Percentiles rank a stretch among this genome's conserved stretches.
phyloP scores from a whole-genome alignment of 352 stramenopile species.

The Phytophthora lateralis region DNA sequence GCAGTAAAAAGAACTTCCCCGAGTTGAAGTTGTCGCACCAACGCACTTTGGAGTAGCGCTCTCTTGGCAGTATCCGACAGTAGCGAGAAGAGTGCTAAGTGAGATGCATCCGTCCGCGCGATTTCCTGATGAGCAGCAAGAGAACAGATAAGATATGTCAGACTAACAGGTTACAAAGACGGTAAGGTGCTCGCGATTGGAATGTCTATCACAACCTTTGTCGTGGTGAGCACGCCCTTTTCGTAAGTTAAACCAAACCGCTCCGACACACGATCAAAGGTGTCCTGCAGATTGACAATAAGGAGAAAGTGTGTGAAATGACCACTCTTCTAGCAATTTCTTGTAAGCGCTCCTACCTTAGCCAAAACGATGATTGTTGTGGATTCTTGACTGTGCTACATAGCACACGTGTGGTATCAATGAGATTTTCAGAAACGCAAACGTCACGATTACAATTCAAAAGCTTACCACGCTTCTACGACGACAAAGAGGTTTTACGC shows the following conservation, averaged over 20 bases:
- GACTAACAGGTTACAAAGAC: not conserved
- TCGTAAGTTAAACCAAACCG: constrained; percentile 41
- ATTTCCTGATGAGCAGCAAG: constrained; percentile 32
- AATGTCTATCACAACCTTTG: constrained; percentile 9
- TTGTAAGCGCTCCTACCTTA: constrained; percentile 12
- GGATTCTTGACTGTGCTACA: constrained; percentile 32
- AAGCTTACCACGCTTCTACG: constrained; percentile 47
- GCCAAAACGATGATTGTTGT: constrained; percentile 29
- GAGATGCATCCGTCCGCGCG: constrained; percentile 37
- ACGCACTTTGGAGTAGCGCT: constrained; percentile 36
- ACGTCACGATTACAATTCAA: not conserved
- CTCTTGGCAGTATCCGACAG: constrained; percentile 38
- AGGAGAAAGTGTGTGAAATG: not conserved
- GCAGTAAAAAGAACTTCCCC: constrained; percentile 27
- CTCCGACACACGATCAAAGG: constrained; percentile 28
- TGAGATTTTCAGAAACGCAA: not conserved
- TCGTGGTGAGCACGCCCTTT: constrained; percentile 21
- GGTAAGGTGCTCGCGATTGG: not conserved
- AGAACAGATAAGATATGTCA: not conserved
- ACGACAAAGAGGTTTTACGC: constrained; percentile 13
- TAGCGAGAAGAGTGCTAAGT: constrained; percentile 48
- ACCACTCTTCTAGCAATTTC: not conserved
- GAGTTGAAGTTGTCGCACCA: constrained; percentile 21
- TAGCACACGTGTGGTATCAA: not conserved
- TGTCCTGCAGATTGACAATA: constrained; percentile 21